Percentiles rank a stretch among this genome's conserved stretches.
Evolutionary conservation across 441 rosid genomes (phyloP).

Genomic region (Aquilaria agallochum): DNA sequence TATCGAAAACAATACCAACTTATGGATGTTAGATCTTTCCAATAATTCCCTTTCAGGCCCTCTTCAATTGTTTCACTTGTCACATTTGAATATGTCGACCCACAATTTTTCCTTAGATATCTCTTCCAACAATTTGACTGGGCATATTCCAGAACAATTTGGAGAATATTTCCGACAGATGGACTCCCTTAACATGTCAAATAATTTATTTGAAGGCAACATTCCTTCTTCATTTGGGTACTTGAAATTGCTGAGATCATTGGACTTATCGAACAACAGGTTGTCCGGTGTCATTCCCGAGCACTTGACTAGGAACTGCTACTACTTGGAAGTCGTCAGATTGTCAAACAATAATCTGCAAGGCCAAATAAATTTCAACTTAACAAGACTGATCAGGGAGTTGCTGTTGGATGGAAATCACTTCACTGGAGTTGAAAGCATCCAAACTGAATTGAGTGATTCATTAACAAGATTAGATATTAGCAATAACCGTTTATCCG

Average conservation of each 20-base stretch:
- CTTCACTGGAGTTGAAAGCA: neutral
- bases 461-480: neutral
- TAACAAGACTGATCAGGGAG: rapidly evolving
- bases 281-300: neutral
- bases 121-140: constrained; percentile 11
- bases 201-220: neutral
- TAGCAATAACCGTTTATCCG: constrained; percentile 1
- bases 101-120: constrained; percentile 9
- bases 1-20: constrained; percentile 12
- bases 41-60: constrained; percentile 10
- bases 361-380: neutral
- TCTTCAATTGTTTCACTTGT: no score
- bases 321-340: neutral
- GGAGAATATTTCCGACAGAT: constrained; percentile 6
- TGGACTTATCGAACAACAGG: neutral
- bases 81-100: no score
- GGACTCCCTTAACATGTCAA: neutral
- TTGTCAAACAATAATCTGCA: constrained; percentile 5
- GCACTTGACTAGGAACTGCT: neutral
- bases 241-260: neutral
- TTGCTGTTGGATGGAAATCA: constrained; percentile 6
- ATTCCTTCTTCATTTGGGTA: constrained; percentile 11
- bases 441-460: neutral
- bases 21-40: neutral
- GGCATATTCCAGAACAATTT: neutral